A percentile compares a stretch with the other conserved stretches of the same genome.
Conservation (phyloP, 2,329 filamentous ascomycete genomes). For the Sarocladium oryzae region DNA sequence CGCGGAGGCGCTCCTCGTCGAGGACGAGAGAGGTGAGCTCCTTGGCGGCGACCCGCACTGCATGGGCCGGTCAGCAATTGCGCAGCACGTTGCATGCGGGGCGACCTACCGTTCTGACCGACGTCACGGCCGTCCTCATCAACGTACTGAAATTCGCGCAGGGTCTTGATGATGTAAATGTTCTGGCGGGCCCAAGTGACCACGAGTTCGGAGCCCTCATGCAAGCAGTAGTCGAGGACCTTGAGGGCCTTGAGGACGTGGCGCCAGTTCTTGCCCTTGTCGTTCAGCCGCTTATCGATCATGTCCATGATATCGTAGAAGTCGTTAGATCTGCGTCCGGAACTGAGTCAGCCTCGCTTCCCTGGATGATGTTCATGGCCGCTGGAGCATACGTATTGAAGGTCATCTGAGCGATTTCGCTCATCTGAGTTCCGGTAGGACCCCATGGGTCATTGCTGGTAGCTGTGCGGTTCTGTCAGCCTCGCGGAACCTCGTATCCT, state of each 20-base stretch:
- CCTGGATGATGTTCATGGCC: background rate
- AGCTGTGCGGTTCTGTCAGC: constrained; percentile 47
- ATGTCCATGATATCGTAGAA: constrained; percentile 99
- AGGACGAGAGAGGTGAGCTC: constrained; percentile 87
- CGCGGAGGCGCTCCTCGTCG: constrained; percentile 87
- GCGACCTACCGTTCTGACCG: constrained; percentile 78
- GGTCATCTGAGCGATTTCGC: constrained; percentile 94
- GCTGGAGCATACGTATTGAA: constrained; percentile 76
- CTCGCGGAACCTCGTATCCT: background rate
- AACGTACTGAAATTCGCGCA: constrained; percentile 93
- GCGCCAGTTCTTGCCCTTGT: constrained; percentile 99
- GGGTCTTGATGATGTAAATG: constrained; percentile 96
- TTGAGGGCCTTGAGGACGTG: constrained; percentile 97
- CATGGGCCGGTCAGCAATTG: constrained; percentile 14
- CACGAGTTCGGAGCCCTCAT: constrained; percentile 92
- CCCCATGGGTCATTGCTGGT: constrained; percentile 99
- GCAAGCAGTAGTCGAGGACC: constrained; percentile 94
- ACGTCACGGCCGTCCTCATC: constrained; percentile 95
- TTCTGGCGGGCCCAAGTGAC: constrained; percentile 98
- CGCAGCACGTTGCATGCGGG: background rate
- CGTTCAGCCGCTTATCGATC: constrained; percentile 96
- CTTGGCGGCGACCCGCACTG: constrained; percentile 92
- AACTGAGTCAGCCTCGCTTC: constrained; percentile 3
- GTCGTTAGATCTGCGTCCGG: constrained; percentile 67
- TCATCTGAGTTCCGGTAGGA: constrained; percentile 96